These are phyloP conservation scores for Xylaria palmicola DNA, from an alignment of 495 filamentous ascomycete species.

Conservation along the genomic window DNA sequence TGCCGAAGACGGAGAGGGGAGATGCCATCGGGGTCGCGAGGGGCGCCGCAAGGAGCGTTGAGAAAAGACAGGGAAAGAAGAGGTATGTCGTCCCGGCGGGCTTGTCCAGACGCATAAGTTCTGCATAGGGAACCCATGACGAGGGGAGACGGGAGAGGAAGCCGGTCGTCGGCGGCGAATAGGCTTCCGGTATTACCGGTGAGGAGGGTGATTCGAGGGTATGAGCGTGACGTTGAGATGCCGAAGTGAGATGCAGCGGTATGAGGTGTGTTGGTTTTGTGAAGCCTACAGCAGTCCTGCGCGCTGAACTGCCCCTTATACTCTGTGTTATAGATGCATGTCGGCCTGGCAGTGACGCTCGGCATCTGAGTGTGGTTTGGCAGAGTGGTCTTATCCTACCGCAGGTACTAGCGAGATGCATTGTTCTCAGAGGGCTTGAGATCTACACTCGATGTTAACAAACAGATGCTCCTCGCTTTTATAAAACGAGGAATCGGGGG, in stretches of 20 bases:
- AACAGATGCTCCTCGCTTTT: not conserved
- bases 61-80: conserved; percentile 92
- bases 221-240: conserved; percentile 17
- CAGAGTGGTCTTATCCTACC: conserved; percentile 3
- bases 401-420: conserved; percentile 3
- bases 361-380: not conserved
- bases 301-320: not conserved
- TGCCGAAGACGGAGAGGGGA: conserved; percentile 57
- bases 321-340: not conserved
- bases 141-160: conserved; percentile 72
- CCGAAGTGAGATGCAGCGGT: conserved; percentile 2
- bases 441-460: not conserved
- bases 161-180: conserved; percentile 70
- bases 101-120: conserved; percentile 90
- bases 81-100: conserved; percentile 94
- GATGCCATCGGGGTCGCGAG: conserved; percentile 58
- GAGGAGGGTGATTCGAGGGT: conserved; percentile 26
- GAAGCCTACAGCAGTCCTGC: conserved; percentile 19
- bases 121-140: conserved; percentile 87
- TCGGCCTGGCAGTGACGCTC: not conserved
- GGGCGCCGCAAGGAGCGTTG: conserved; percentile 69
- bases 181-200: conserved; percentile 35
- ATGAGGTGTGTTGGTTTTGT: conserved; percentile 23
- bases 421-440: not conserved
- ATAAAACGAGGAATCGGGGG: too few relatives aligned